phyloP scores from a whole-genome alignment of 768 basidiomycete genomes.

The Macrolepiota albuminosa region DNA sequence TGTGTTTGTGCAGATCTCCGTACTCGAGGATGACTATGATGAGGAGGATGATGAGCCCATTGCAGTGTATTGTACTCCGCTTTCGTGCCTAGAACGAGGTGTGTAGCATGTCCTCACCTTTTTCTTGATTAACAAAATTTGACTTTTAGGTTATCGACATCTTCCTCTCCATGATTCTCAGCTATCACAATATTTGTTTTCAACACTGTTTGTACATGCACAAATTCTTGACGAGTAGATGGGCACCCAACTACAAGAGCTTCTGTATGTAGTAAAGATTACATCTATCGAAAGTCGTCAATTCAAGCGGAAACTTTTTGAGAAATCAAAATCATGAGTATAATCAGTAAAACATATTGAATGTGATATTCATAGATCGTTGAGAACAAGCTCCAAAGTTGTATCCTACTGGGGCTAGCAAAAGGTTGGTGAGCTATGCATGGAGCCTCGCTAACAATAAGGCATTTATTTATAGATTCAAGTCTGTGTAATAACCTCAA shows the following conservation, averaged over 20 bases:
- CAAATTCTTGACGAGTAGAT: constrained; percentile 31
- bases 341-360: no score
- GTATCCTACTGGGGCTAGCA: no score
- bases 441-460: no score
- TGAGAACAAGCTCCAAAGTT: no score
- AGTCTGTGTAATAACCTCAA: no score
- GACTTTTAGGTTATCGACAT: constrained; percentile 75
- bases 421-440: no score
- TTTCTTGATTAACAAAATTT: not conserved
- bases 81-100: constrained; percentile 76
- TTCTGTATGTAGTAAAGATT: not conserved
- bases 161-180: constrained; percentile 86
- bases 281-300: not conserved
- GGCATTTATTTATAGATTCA: no score
- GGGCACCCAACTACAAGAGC: not conserved
- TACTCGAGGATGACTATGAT: constrained; percentile 56
- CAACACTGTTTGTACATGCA: constrained; percentile 83
- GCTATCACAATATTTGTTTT: constrained; percentile 85
- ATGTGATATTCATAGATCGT: no score
- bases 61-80: constrained; percentile 67
- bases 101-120: constrained; percentile 10
- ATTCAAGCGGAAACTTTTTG: not conserved
- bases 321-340: no score
- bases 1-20: constrained; percentile 76
- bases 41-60: constrained; percentile 61